These are phyloP conservation scores for Boletellus ananas DNA, from an alignment of 768 basidiomycete genomes.

Conservation along the genomic window DNA sequence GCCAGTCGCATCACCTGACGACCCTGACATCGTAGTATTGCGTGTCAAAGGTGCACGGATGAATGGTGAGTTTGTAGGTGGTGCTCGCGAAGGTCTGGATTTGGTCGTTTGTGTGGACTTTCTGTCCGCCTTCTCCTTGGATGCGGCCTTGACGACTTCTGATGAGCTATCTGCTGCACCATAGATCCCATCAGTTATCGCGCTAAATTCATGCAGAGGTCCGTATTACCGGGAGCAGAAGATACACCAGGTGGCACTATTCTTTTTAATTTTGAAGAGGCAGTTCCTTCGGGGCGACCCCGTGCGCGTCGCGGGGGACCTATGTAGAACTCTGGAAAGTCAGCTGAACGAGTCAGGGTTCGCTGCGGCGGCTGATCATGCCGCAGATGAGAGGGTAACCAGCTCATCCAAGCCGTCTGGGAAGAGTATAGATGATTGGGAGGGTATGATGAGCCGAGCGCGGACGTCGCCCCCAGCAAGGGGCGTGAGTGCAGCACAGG, in stretches of 20 bases:
- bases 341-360: slow-evolving; percentile 30
- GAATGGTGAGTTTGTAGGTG: slow-evolving; percentile 24
- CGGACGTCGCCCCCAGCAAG: slow-evolving; percentile 6
- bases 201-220: not conserved
- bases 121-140: not conserved
- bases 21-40: not conserved
- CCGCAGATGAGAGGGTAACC: slow-evolving; percentile 1
- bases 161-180: slow-evolving; percentile 9
- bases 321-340: slow-evolving; percentile 34
- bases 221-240: slow-evolving; percentile 6
- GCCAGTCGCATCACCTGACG: not conserved
- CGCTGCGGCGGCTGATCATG: slow-evolving; percentile 4
- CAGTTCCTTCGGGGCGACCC: slow-evolving; percentile 38
- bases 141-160: not conserved
- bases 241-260: slow-evolving; percentile 15
- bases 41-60: slow-evolving; percentile 24
- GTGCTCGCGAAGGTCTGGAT: slow-evolving; percentile 17
- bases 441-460: slow-evolving; percentile 1
- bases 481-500: slow-evolving; percentile 12
- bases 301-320: slow-evolving; percentile 34
- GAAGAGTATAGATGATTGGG: slow-evolving; percentile 14
- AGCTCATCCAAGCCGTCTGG: slow-evolving; percentile 1
- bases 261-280: slow-evolving; percentile 44
- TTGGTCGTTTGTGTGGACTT: slow-evolving; percentile 20
- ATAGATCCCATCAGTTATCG: slow-evolving; percentile 1